Percentiles rank a stretch among this genome's conserved stretches.
Conservation (phyloP, 768 basidiomycete genomes). For the Boletus huronensis region DNA sequence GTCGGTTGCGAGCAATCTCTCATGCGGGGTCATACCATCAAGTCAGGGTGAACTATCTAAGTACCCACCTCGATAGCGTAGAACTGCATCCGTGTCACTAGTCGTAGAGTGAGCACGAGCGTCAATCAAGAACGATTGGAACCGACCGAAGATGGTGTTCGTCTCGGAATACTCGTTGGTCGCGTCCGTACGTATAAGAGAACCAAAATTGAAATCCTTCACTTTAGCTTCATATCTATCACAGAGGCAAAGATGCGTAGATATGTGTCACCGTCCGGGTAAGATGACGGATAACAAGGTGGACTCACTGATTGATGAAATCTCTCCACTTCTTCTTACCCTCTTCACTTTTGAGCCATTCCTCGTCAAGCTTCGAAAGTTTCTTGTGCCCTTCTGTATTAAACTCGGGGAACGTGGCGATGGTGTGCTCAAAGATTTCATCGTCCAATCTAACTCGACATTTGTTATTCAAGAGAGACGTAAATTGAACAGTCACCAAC, state of each 20-base stretch:
- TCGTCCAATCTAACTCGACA: slow-evolving; percentile 68
- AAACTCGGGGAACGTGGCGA: slow-evolving; percentile 80
- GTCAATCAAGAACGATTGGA: background rate
- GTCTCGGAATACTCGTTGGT: slow-evolving; percentile 80
- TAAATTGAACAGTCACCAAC: slow-evolving; percentile 40
- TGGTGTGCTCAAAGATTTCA: slow-evolving; percentile 80
- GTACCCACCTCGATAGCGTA: slow-evolving; percentile 79
- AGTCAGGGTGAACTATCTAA: slow-evolving; percentile 7
- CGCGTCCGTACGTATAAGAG: slow-evolving; percentile 80
- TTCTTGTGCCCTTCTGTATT: slow-evolving; percentile 44
- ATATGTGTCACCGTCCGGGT: background rate
- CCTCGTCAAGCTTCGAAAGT: slow-evolving; percentile 71
- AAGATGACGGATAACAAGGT: background rate
- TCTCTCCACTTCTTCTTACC: slow-evolving; percentile 91
- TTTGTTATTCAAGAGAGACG: slow-evolving; percentile 10
- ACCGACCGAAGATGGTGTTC: slow-evolving; percentile 90
- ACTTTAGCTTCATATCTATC: slow-evolving; percentile 83
- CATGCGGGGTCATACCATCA: background rate
- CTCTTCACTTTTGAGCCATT: slow-evolving; percentile 83
- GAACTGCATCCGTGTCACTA: slow-evolving; percentile 54
- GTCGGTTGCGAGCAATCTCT: slow-evolving; percentile 87
- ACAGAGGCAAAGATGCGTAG: background rate
- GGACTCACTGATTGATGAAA: slow-evolving; percentile 70
- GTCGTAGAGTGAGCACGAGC: slow-evolving; percentile 9
- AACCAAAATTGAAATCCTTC: slow-evolving; percentile 96